These are phyloP conservation scores for Chaetomium strumarium DNA, from an alignment of 2,329 filamentous ascomycete species.

Conservation along the genomic window DNA sequence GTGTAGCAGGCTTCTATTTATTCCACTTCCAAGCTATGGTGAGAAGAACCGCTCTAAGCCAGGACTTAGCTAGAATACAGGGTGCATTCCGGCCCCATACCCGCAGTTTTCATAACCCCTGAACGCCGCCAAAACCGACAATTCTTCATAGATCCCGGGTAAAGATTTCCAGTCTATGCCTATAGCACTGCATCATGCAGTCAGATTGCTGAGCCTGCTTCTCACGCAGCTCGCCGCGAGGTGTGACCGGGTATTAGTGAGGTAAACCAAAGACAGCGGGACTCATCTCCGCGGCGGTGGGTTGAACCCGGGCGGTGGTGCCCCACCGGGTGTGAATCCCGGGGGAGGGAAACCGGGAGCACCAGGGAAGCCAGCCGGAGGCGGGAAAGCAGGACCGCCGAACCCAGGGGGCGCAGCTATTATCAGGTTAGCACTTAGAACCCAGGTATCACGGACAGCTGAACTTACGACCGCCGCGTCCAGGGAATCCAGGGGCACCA, in stretches of 20 bases:
- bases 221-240: conserved; percentile 1
- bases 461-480: conserved; percentile 51
- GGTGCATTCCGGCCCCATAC: conserved; percentile 11
- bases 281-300: conserved; percentile 57
- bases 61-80: conserved; percentile 10
- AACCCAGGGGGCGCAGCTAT: conserved; percentile 46
- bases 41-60: conserved; percentile 3
- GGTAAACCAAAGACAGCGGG: conserved; percentile 12
- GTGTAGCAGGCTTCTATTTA: conserved; percentile 1
- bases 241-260: conserved; percentile 15
- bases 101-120: conserved; percentile 24
- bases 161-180: conserved; percentile 12
- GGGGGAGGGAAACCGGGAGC: conserved; percentile 50
- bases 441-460: conserved; percentile 12
- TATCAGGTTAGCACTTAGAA: conserved; percentile 29
- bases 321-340: conserved; percentile 39
- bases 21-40: not conserved
- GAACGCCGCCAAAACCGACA: conserved; percentile 24
- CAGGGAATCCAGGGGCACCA: conserved; percentile 46
- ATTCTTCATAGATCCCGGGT: conserved; percentile 18
- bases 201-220: not conserved
- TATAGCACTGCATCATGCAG: conserved; percentile 7
- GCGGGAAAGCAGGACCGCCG: conserved; percentile 40
- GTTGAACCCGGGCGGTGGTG: conserved; percentile 67
- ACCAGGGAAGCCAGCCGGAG: conserved; percentile 35